A percentile compares a stretch with the other conserved stretches of the same genome.
These are phyloP conservation scores for Taiozyma onychis DNA, from an alignment of 1,139 yeast genomes.

Conservation along the genomic window DNA sequence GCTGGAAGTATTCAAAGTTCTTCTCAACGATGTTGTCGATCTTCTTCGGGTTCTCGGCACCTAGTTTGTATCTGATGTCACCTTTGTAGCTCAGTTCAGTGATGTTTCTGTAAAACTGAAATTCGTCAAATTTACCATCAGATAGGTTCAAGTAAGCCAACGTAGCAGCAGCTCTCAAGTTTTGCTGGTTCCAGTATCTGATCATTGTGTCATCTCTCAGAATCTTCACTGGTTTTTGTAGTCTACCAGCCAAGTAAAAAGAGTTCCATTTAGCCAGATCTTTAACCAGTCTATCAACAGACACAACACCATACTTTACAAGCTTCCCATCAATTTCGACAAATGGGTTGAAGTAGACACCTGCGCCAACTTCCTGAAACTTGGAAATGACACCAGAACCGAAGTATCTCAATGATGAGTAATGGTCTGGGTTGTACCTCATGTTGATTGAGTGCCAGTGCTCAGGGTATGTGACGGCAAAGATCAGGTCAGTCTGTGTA, in stretches of 20 bases:
- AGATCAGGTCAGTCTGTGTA: constrained; percentile 84
- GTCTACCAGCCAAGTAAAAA: constrained; percentile 83
- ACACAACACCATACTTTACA: constrained; percentile 84
- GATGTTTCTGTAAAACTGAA: constrained; percentile 66
- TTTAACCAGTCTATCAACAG: constrained; percentile 48
- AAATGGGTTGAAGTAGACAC: constrained; percentile 91
- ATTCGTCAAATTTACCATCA: constrained; percentile 45
- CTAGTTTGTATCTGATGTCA: constrained; percentile 80
- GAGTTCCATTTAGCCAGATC: constrained; percentile 83
- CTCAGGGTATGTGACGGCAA: constrained; percentile 68
- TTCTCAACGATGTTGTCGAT: constrained; percentile 77
- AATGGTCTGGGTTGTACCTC: constrained; percentile 63
- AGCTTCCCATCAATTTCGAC: constrained; percentile 56
- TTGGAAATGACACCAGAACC: constrained; percentile 56
- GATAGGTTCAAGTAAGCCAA: constrained; percentile 57
- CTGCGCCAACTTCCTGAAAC: constrained; percentile 77
- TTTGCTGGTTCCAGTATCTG: constrained; percentile 65
- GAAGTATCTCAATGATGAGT: constrained; percentile 56
- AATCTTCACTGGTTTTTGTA: constrained; percentile 89
- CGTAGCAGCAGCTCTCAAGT: constrained; percentile 72
- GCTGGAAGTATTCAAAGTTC: constrained; percentile 64
- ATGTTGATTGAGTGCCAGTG: constrained; percentile 76
- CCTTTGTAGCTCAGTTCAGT: constrained; percentile 85
- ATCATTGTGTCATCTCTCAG: constrained; percentile 58
- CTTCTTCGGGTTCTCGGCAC: constrained; percentile 90